Evolutionary conservation across 2,329 filamentous ascomycete genomes (phyloP), one percentile per base, ranked within the genome.

Genomic region (Mariannaea elegans): DNA sequence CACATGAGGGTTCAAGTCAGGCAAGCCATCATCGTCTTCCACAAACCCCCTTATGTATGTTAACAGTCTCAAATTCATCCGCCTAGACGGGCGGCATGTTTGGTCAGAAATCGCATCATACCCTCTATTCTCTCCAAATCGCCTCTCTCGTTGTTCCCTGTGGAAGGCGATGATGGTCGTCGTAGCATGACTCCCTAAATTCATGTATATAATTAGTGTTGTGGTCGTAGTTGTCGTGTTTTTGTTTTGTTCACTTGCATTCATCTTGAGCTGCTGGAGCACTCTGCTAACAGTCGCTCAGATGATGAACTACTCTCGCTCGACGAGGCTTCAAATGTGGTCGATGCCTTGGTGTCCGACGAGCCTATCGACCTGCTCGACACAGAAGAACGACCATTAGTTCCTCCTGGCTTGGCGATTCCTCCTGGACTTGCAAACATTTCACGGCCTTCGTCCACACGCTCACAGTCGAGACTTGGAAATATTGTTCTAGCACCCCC

Each of bases 21-120:
- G 84, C 85, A 86, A 84, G 85, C 85, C 84, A 87, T 87, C 86
- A 87, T 88, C 86, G 85, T 88, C 86, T 87, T 89, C 85, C 82
- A 83, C 80, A 78, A 78, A 75, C 71, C 72, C 78, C 77, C 19
- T 80, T 77, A 86, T 89, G 87, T 89, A 89, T 82, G 86, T 88
- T 89, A 89, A 88, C 77, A 75, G 67, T 70, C 59, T 74, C 73
- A 65, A 72, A 68, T 66, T 63, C 67, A 70, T 67, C 65, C 73
- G 68, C 70, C 64, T 64, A 70, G 63, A 70, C 59, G 67, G 68
- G 70, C 69, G 71, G 72, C 70, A 70, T 71, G 67, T 68, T 73
- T 75, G 75, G 75, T 77, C 74, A 76, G 73, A 79, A 79, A 78
- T 76, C 78, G 71, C 72, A 76, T 60, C 67, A 74, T 73, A 72